Percentiles rank a stretch among this genome's conserved stretches.
phyloP scores from a whole-genome alignment of 257 asterid genomes.

The Penstemon newberryi region DNA sequence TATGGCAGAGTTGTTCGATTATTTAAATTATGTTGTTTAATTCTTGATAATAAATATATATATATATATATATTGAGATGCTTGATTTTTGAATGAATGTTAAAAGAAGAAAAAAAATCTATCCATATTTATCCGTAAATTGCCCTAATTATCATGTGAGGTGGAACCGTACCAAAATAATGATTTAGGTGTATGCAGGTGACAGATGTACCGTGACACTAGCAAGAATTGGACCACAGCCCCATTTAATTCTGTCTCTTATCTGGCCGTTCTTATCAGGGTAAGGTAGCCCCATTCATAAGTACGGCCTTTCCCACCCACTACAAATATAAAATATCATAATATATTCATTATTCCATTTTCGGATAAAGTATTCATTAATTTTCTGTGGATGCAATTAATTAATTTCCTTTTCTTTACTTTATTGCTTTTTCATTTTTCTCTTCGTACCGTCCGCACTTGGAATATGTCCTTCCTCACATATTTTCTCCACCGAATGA shows the following conservation, averaged over 20 bases:
- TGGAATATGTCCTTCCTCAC: constrained; percentile 76
- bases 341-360: not conserved
- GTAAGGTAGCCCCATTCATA: constrained; percentile 42
- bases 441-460: constrained; percentile 69
- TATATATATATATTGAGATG: no score
- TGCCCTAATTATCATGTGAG: no score
- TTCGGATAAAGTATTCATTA: not conserved
- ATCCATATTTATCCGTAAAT: no score
- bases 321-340: not conserved
- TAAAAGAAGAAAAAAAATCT: no score
- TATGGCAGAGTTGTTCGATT: not conserved
- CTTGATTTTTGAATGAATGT: no score
- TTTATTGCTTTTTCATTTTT: no score
- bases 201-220: not conserved
- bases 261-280: constrained; percentile 58
- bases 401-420: not conserved
- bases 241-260: constrained; percentile 1
- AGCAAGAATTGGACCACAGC: constrained; percentile 7
- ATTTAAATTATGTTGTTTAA: not conserved
- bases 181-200: no score
- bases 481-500: constrained; percentile 79
- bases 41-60: no score
- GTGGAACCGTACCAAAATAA: no score
- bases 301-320: constrained; percentile 67
- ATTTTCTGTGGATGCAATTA: not conserved